A percentile compares a stretch with the other conserved stretches of the same genome.
Conservation (phyloP, 345 rosid genomes). For the Sapria himalayana region DNA sequence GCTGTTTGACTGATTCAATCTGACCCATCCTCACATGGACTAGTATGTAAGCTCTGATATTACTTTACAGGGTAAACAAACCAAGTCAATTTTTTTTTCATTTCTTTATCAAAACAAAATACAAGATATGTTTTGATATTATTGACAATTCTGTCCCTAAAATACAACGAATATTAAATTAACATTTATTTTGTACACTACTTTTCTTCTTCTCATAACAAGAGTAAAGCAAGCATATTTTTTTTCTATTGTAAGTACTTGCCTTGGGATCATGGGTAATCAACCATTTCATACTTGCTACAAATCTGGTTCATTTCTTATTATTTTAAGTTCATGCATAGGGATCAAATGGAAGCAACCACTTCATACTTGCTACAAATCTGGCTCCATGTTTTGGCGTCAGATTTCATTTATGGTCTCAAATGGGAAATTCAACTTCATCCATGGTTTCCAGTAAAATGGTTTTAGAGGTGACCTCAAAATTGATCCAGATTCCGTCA, state of each 20-base stretch:
- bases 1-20: no score
- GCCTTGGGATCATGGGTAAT: slow-evolving; percentile 58
- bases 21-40: no score
- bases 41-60: no score
- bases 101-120: no score
- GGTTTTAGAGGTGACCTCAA: slow-evolving; percentile 67
- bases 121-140: no score
- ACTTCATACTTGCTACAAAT: slow-evolving; percentile 87
- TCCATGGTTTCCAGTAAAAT: slow-evolving; percentile 34
- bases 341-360: slow-evolving; percentile 67
- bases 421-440: slow-evolving; percentile 33
- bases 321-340: slow-evolving; percentile 14
- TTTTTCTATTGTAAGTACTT: slow-evolving; percentile 11
- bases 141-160: no score
- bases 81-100: no score
- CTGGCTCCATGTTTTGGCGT: slow-evolving; percentile 89
- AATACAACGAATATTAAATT: no score
- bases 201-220: no score
- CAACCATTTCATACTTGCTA: slow-evolving; percentile 72
- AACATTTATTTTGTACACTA: no score
- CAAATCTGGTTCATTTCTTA: slow-evolving; percentile 54
- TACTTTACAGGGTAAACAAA: no score
- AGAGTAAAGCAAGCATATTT: no score
- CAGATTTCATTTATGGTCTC: slow-evolving; percentile 91
- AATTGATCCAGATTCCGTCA: slow-evolving; percentile 90